These are phyloP conservation scores for Linnemannia hyalina DNA, from an alignment of 192 early-diverging fungal species.

Conservation along the genomic window DNA sequence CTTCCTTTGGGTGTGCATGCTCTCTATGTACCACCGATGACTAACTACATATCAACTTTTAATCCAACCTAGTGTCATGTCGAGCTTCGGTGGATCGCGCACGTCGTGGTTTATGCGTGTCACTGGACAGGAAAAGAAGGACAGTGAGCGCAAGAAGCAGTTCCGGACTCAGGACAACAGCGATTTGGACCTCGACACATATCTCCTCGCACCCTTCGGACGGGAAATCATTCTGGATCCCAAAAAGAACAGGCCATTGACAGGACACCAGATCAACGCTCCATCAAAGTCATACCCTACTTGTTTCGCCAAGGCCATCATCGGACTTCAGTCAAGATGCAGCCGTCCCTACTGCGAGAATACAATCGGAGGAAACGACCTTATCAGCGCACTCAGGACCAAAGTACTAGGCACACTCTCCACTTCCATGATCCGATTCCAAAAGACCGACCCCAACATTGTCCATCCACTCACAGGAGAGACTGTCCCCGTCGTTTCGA, in stretches of 20 bases:
- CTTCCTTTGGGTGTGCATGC: not conserved
- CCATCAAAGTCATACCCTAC: conserved; percentile 44
- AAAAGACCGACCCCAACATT: conserved; percentile 41
- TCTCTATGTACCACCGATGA: not conserved
- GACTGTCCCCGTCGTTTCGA: conserved; percentile 13
- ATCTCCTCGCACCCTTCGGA: conserved; percentile 33
- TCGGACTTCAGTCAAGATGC: conserved; percentile 49
- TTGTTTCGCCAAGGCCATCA: conserved; percentile 45
- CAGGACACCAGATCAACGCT: conserved; percentile 24
- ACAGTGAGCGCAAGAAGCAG: conserved; percentile 13
- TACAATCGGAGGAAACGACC: conserved; percentile 38
- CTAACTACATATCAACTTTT: not conserved
- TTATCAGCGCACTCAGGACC: conserved; percentile 24
- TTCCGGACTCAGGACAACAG: conserved; percentile 14
- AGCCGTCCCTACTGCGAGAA: conserved; percentile 47
- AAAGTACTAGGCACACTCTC: conserved; percentile 20
- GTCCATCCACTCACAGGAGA: conserved; percentile 29
- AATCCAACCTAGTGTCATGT: conserved; percentile 23
- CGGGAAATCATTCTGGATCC: conserved; percentile 39
- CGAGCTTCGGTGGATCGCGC: conserved; percentile 26
- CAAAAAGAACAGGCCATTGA: not conserved
- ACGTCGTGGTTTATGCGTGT: conserved; percentile 56
- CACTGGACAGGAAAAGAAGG: conserved; percentile 18
- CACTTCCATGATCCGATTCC: conserved; percentile 36
- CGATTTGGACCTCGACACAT: conserved; percentile 24